Base-by-base conservation (phyloP, 1,284 basidiomycete species). In the Fomitopsis pinicola region DNA sequence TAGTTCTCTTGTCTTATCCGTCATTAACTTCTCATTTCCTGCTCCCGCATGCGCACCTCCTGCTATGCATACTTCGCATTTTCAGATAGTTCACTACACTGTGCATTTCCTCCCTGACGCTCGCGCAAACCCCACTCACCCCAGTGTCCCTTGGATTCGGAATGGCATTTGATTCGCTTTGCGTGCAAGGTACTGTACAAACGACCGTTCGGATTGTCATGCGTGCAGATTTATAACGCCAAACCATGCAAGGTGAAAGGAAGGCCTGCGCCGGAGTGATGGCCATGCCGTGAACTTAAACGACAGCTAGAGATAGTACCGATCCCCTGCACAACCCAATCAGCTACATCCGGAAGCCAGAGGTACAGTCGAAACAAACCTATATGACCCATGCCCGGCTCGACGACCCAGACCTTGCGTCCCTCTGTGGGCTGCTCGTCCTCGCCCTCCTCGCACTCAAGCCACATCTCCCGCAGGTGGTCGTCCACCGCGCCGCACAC, bases 401-500 rank as follows among this genome's bases (percentile, higher is more conserved):
- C 82, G 75, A 91, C 84, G 14, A 88, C 78, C 89, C 90, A 93
- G 19, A 86, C 82, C 68, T 86, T 87, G 52, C 82, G 78, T 15
- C 85, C 83, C 57, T 71, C 70, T 22, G 65, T 63, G 71, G 22
- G 71, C 0, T 67, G 71, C 58, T 76, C 73, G 10, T 75, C 79
- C 4, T 68, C 74, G 63, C 82, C 78, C 52, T 77, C 72, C 45
- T 80, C 80, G 55, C 80, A 78, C 59, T 85, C 79, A 40, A 90
- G 73, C 88, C 90, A 89, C 7, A 83, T 81, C 75, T 92, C 89
- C 58, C 80, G 80, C 74, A 95, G 79, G 12, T 82, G 80, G 50
- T 87, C 82, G 70, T 97, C 94, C 5, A 95, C 83, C 0, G 89
- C 90, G 1, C 90, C 92, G 64, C 91, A 92, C 19, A 97, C 86